These are phyloP conservation scores for Fusarium burgessii DNA, from an alignment of 2,329 filamentous ascomycete species.

Conservation along the genomic window DNA sequence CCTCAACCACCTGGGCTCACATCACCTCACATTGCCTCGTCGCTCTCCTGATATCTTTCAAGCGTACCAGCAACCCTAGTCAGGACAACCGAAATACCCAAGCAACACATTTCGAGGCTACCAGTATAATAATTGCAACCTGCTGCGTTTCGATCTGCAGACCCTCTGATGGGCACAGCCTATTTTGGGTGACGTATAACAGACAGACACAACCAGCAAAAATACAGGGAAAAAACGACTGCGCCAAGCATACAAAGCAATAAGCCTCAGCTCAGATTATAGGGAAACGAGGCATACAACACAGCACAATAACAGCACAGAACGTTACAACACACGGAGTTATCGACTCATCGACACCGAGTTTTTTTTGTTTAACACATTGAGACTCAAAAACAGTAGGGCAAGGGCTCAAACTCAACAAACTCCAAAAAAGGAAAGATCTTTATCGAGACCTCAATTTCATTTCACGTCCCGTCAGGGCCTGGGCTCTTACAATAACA, in stretches of 20 bases:
- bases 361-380: conserved; percentile 1
- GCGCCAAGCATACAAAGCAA: conserved; percentile 38
- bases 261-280: conserved; percentile 29
- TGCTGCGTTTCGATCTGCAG: conserved; percentile 39
- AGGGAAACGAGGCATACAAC: conserved; percentile 33
- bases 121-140: conserved; percentile 43
- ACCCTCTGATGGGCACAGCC: conserved; percentile 38
- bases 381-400: conserved; percentile 16
- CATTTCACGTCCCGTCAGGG: conserved; percentile 26
- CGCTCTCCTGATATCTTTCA: conserved; percentile 46
- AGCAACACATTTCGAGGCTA: conserved; percentile 39
- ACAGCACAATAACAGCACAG: conserved; percentile 1
- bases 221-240: conserved; percentile 25
- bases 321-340: conserved; percentile 14
- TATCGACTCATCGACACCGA: conserved; percentile 21
- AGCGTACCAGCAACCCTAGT: conserved; percentile 36
- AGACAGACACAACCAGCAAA: conserved; percentile 35
- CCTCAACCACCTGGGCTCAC: conserved; percentile 41
- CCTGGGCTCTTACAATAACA: conserved; percentile 21
- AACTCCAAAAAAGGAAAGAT: conserved; percentile 37
- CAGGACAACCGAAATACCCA: conserved; percentile 42
- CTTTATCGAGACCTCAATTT: conserved; percentile 28
- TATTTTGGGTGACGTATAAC: conserved; percentile 44
- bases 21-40: conserved; percentile 47
- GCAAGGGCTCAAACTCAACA: conserved; percentile 41